Percentiles rank a stretch among this genome's conserved stretches.
phyloP scores from a whole-genome alignment of 2,329 filamentous ascomycete genomes.

The Xylaria digitata region DNA sequence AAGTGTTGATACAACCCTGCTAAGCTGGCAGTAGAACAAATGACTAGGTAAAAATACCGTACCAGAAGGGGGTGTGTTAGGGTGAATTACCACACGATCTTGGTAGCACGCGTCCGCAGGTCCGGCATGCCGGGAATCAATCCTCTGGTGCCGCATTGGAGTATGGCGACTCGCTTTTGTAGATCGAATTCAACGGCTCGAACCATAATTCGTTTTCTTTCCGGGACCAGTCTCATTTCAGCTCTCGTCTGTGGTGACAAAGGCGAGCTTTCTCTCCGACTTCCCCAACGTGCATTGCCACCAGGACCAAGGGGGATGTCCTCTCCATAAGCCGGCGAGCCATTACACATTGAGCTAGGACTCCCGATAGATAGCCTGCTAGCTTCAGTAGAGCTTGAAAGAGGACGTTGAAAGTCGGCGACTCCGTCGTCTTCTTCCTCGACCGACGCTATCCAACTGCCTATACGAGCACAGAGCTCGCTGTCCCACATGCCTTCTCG shows the following conservation, averaged over 20 bases:
- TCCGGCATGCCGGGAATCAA: slow-evolving; percentile 61
- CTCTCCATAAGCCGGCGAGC: slow-evolving; percentile 52
- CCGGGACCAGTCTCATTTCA: slow-evolving; percentile 57
- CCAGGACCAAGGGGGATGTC: slow-evolving; percentile 55
- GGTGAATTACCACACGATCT: slow-evolving; percentile 59
- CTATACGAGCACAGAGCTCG: slow-evolving; percentile 66
- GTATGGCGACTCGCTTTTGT: slow-evolving; percentile 60
- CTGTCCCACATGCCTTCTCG: slow-evolving; percentile 78
- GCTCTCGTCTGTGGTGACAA: slow-evolving; percentile 37
- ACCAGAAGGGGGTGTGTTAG: background rate
- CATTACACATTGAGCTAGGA: slow-evolving; percentile 40
- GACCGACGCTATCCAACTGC: slow-evolving; percentile 65
- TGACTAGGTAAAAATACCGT: background rate
- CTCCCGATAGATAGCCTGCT: slow-evolving; percentile 44
- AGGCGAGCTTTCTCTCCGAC: slow-evolving; percentile 43
- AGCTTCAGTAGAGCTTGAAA: slow-evolving; percentile 47
- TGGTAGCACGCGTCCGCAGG: slow-evolving; percentile 58
- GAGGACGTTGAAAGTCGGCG: slow-evolving; percentile 44
- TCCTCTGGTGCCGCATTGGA: slow-evolving; percentile 66
- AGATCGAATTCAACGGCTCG: slow-evolving; percentile 68
- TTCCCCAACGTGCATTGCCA: slow-evolving; percentile 58
- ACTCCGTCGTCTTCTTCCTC: slow-evolving; percentile 60
- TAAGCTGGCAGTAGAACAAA: background rate
- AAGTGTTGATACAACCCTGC: background rate
- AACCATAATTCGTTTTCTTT: slow-evolving; percentile 67